Base-by-base conservation (phyloP, 768 basidiomycete genomes). In the Mycena vitilis region DNA sequence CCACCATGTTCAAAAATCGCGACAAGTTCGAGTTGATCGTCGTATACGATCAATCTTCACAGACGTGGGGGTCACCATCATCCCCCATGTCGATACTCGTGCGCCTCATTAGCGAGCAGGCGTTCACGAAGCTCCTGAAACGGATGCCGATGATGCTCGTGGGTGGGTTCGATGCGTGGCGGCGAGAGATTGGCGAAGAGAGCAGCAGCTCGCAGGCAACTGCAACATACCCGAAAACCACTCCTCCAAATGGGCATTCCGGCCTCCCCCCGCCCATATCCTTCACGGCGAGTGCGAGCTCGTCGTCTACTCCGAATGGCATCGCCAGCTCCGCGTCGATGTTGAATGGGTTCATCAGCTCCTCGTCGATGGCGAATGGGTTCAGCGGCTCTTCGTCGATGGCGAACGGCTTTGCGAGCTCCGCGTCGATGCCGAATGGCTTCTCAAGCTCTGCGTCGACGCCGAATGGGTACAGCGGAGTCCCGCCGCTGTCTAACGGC, bases 11-110 rank as follows among this genome's bases (percentile, higher is more conserved):
- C 77, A 77, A 81, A 48, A 92, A 95, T 68, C 92, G 97, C 47
- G 88, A 95, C 74, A 91, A 92, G 73, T 97, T 94, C 76, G 96
- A 98, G 72, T 78, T 96, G 23, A 89, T 99, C 30, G 93, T 91
- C 18, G 81, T 98, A 5, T 96, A 96, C 77, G 96, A 99, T 77
- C 74, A 85, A 57, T 77, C 83, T 37, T 89, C 93, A 53, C 83
- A 86, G 61, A 78, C 82, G 20, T 84, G 88, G 59, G 86, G 84
- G 2, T 77, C 79, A 4, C 77, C 81, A 22, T 82, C 82, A 12
- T 83, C 88, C 0, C 87, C 90, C 0, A 76, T 93, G n/a, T 83
- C 87, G 2, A 76, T 83, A 22, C 85, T 96, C 25, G 83, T 90
- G 61, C 83, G 86, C 12, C 86, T 90, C 3, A 93, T 98, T 49